phyloP scores from a whole-genome alignment of 768 basidiomycete species.

The Chiua virens region DNA sequence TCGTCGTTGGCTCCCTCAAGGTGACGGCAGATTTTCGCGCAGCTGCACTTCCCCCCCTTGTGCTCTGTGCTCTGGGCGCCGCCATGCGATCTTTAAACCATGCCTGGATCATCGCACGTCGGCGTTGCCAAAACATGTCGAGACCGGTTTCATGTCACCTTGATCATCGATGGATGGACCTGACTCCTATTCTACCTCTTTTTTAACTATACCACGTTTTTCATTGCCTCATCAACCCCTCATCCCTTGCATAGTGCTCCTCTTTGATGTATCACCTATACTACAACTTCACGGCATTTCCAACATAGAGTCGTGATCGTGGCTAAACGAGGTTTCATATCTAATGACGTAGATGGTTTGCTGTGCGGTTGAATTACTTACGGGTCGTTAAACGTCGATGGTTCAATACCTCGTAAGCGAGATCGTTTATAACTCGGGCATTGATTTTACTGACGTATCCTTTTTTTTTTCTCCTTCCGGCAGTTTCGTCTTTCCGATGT shows the following conservation, averaged over 20 bases:
- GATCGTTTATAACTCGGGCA: conserved; percentile 5
- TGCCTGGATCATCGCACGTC: conserved; percentile 9
- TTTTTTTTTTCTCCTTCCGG: neutral
- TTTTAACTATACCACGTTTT: conserved; percentile 28
- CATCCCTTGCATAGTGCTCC: conserved; percentile 30
- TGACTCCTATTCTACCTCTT: conserved; percentile 28
- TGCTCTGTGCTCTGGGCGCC: conserved; percentile 8
- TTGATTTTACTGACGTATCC: conserved; percentile 16
- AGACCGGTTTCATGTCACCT: conserved; percentile 17
- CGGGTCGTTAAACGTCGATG: conserved; percentile 1
- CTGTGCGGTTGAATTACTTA: conserved; percentile 20
- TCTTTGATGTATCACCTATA: conserved; percentile 31
- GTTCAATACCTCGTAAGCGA: conserved; percentile 23
- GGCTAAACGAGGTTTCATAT: conserved; percentile 13
- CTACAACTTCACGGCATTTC: conserved; percentile 13
- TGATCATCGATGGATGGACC: conserved; percentile 21
- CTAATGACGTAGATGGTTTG: conserved; percentile 29
- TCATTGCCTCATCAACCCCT: conserved; percentile 11
- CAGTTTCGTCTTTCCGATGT: conserved; percentile 3
- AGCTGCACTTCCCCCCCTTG: neutral
- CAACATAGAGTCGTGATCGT: conserved; percentile 30
- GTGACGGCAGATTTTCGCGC: conserved; percentile 27
- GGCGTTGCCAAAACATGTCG: conserved; percentile 12
- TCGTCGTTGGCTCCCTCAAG: conserved; percentile 67
- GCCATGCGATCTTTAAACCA: conserved; percentile 12